Percentiles rank a stretch among this genome's conserved stretches.
phyloP scores from a whole-genome alignment of 495 filamentous ascomycete species.

The Alectoria sarmentosa region DNA sequence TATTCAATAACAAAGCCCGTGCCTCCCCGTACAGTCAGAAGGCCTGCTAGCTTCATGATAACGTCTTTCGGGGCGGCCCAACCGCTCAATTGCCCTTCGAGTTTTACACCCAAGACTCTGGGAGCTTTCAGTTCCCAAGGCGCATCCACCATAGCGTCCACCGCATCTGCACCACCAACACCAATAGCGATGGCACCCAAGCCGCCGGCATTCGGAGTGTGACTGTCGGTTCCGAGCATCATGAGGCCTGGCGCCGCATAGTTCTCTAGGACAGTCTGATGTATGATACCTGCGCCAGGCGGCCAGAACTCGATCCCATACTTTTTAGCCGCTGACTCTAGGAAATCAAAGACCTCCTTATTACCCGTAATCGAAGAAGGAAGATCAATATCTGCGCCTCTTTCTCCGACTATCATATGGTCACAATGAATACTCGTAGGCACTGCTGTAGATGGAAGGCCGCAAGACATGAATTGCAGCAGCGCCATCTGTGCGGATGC shows the following conservation, averaged over 20 bases:
- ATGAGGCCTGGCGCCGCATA: slow-evolving; percentile 95
- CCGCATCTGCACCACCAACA: slow-evolving; percentile 94
- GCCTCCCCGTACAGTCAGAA: slow-evolving; percentile 87
- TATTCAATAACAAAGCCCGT: slow-evolving; percentile 96
- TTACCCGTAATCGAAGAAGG: slow-evolving; percentile 84
- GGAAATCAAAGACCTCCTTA: slow-evolving; percentile 94
- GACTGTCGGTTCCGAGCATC: slow-evolving; percentile 99
- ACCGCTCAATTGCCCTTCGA: slow-evolving; percentile 75
- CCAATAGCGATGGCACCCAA: slow-evolving; percentile 92
- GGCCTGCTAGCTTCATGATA: slow-evolving; percentile 81
- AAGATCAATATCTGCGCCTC: slow-evolving; percentile 82
- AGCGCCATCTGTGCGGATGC: slow-evolving; percentile 97
- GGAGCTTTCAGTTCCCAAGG: slow-evolving; percentile 98
- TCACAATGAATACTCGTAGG: slow-evolving; percentile 98
- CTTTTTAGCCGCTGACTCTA: slow-evolving; percentile 89
- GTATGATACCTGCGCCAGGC: slow-evolving; percentile 97
- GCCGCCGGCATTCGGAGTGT: slow-evolving; percentile 94
- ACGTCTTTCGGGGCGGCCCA: slow-evolving; percentile 96
- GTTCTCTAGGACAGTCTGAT: slow-evolving; percentile 97
- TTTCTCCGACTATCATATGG: slow-evolving; percentile 95
- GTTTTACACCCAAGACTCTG: slow-evolving; percentile 74
- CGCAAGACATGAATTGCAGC: slow-evolving; percentile 97
- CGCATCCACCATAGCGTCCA: slow-evolving; percentile 91
- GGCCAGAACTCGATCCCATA: slow-evolving; percentile 99
- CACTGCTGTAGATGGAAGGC: slow-evolving; percentile 82